phyloP scores from a whole-genome alignment of 345 rosid genomes.

The Acer yangbiense region DNA sequence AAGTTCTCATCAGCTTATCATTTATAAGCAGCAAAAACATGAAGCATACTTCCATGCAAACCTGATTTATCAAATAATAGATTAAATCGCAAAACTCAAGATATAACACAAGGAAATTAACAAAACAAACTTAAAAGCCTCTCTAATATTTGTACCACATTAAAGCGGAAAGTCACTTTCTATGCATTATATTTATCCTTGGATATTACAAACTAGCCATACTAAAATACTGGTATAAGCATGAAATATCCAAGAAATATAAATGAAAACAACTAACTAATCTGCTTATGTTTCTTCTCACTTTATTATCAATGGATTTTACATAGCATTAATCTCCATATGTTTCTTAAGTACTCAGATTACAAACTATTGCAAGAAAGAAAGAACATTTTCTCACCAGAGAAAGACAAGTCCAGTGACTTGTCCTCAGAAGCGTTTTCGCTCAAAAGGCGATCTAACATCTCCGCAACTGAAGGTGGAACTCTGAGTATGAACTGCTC shows the following conservation, averaged over 20 bases:
- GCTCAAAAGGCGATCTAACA: conserved; percentile 69
- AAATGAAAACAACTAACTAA: neutral
- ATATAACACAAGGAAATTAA: neutral
- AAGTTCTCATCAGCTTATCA: neutral
- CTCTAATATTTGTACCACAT: neutral
- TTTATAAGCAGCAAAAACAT: neutral
- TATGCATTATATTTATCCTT: neutral
- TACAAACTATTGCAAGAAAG: neutral
- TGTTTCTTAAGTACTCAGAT: neutral
- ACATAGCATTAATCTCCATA: neutral
- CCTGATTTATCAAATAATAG: neutral
- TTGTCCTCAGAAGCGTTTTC: conserved; percentile 75
- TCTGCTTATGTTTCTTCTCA: neutral
- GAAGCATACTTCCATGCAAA: neutral
- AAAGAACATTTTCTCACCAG: conserved; percentile 45
- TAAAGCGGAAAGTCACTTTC: neutral
- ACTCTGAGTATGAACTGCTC: conserved; percentile 95
- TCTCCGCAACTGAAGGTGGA: conserved; percentile 87
- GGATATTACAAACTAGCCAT: neutral
- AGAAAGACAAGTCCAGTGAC: conserved; percentile 77
- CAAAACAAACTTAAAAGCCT: neutral
- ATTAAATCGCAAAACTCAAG: neutral
- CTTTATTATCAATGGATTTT: neutral
- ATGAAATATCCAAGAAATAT: neutral
- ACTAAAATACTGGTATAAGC: neutral